Evolutionary conservation across 192 early-diverging fungal genomes (phyloP).

Genomic region (Dimargaris xerosporica): DNA sequence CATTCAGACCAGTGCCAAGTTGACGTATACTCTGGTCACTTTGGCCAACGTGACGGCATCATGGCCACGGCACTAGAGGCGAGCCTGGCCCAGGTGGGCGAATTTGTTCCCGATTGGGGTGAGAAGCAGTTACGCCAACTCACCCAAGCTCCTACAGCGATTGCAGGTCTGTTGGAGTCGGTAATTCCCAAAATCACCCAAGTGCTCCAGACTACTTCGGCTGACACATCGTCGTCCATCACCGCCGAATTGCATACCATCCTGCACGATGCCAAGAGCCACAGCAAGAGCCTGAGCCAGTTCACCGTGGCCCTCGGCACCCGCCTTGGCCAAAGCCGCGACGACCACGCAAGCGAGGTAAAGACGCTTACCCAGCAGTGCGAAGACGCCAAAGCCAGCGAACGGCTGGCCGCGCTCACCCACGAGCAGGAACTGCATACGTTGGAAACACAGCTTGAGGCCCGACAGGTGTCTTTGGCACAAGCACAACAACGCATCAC

Average conservation of each 20-base stretch:
- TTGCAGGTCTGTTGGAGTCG: background rate
- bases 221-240: no score
- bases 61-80: no score
- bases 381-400: conserved; percentile 4
- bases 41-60: no score
- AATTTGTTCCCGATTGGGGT: background rate
- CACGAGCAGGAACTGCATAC: conserved; percentile 9
- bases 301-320: background rate
- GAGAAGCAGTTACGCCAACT: background rate
- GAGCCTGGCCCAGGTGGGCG: background rate
- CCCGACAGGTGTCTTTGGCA: background rate
- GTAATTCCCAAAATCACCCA: no score
- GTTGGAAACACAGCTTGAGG: background rate
- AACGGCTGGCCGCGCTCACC: conserved; percentile 3
- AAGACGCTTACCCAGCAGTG: background rate
- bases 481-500: background rate
- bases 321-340: background rate
- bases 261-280: conserved; percentile 1
- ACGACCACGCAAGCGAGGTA: background rate
- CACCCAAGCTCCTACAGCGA: background rate
- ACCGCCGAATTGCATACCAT: background rate
- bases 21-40: no score
- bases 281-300: background rate
- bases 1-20: no score
- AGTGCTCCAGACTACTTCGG: no score